Evolutionary conservation across 148 eudicot species (phyloP), one percentile per base, ranked within the genome.

Genomic region (Dianthus caryophyllus): DNA sequence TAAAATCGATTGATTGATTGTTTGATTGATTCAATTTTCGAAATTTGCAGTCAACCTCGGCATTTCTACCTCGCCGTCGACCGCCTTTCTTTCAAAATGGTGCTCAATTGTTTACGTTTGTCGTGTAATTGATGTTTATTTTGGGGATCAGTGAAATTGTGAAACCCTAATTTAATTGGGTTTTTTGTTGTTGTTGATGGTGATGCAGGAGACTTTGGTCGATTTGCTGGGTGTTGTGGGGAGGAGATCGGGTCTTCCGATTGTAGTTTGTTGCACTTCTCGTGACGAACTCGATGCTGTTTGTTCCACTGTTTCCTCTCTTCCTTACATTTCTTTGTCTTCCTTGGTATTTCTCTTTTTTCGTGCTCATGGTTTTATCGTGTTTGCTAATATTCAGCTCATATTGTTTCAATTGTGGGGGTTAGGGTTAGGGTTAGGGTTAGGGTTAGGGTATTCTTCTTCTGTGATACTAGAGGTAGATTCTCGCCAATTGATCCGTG

Each of bases 61-160:
- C 98, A 94, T 69, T 90, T 88, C 78, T 94, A 94, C 79, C 96
- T 94, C 22, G 98, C 98, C 36, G 98, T 94, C 16, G 97, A 94
- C 54, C 77, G 98, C 41, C 77, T 79, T 70, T 76, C 80, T 24
- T 88, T 86, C 83, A 94, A 88, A 75, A 82, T 93, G 92, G 98
- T 93, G 20, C 56, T 17, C 54, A 2, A 33, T 2, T 7, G n/a
- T n/a, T n/a, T n/a, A n/a, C n/a, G 38, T 33, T 33, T 33, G 38
- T 33, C 38, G 38, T 33, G n/a, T n/a, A n/a, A n/a, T n/a, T n/a
- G 3, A 33, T 33, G 38, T 33, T 33, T 33, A 33, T 33, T 33
- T 33, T 33, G 38, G 7, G 3, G 38, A 2, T 33, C 38, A 33
- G 7, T 2, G 38, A 33, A 33, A 7, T 41, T 41, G 26, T 18